Percentiles rank a stretch among this genome's conserved stretches.
phyloP scores from a whole-genome alignment of 352 stramenopile species.

The Pythium catenulatum region DNA sequence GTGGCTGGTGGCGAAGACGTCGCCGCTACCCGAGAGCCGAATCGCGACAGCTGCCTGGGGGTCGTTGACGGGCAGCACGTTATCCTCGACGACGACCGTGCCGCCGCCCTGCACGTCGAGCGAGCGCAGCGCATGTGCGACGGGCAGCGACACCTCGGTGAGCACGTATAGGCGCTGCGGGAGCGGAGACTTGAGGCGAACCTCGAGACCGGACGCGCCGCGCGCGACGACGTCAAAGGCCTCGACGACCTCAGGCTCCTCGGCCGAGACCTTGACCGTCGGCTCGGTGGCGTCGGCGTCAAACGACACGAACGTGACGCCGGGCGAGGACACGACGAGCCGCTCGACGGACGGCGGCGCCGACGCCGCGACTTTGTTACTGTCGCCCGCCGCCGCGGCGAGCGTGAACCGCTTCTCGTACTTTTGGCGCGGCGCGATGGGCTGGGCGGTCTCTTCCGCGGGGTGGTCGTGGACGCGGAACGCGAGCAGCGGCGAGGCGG shows the following conservation, averaged over 20 bases:
- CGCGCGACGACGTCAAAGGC: constrained; percentile 31
- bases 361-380: neutral
- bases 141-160: constrained; percentile 60
- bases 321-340: constrained; percentile 49
- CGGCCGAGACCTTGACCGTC: constrained; percentile 55
- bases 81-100: constrained; percentile 59
- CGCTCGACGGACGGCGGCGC: constrained; percentile 14
- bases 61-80: constrained; percentile 52
- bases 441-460: neutral
- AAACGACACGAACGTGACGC: constrained; percentile 61
- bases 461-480: constrained; percentile 20
- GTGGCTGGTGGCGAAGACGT: constrained; percentile 42
- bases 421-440: constrained; percentile 39
- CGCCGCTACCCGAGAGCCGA: constrained; percentile 45
- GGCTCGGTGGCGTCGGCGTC: constrained; percentile 32
- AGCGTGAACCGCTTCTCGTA: constrained; percentile 35
- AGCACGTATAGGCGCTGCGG: constrained; percentile 44
- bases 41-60: constrained; percentile 33
- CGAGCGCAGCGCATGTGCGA: constrained; percentile 27
- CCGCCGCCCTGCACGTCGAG: constrained; percentile 12
- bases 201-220: constrained; percentile 36
- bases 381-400: neutral
- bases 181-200: constrained; percentile 8
- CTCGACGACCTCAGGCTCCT: constrained; percentile 30
- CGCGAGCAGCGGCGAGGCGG: constrained; percentile 25